phyloP scores from a whole-genome alignment of 2,329 filamentous ascomycete genomes.

The Fusarium kyushuense region DNA sequence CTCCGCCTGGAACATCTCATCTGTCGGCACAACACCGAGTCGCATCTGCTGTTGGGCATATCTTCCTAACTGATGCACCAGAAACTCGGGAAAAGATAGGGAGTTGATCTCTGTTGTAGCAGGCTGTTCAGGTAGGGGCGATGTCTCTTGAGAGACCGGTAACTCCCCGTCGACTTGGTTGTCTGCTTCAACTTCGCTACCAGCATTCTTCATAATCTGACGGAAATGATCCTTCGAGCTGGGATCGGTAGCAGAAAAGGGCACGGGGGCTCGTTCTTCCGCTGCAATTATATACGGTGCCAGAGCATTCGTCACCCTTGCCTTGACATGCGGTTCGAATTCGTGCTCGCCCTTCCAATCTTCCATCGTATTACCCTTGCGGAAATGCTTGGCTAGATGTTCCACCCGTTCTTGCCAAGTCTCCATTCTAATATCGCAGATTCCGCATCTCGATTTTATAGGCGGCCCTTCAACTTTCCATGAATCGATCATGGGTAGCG shows the following conservation, averaged over 20 bases:
- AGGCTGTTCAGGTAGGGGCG: background rate
- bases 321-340: slow-evolving; percentile 42
- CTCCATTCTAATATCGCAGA: slow-evolving; percentile 43
- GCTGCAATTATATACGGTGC: slow-evolving; percentile 47
- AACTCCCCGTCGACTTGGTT: rapidly evolving
- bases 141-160: background rate
- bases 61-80: slow-evolving; percentile 37
- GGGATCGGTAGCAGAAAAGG: slow-evolving; percentile 47
- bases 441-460: slow-evolving; percentile 49
- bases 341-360: slow-evolving; percentile 49
- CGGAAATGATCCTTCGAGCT: slow-evolving; percentile 40
- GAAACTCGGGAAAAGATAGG: slow-evolving; percentile 29
- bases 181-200: background rate
- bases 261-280: slow-evolving; percentile 41
- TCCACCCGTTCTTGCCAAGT: slow-evolving; percentile 48
- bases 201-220: slow-evolving; percentile 28
- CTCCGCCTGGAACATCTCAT: slow-evolving; percentile 48
- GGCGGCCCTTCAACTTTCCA: slow-evolving; percentile 47
- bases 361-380: slow-evolving; percentile 45
- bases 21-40: slow-evolving; percentile 39
- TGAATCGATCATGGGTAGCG: slow-evolving; percentile 54
- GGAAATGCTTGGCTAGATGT: slow-evolving; percentile 49
- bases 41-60: slow-evolving; percentile 44
- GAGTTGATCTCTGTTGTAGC: background rate
- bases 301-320: slow-evolving; percentile 41